Conservation (phyloP, 176 grass and related monocot species). For the bread wheat (Triticum aestivum) region IWGSC_CS_RefSeq_v2.1 NC_057808.1:443725729-443726228, state of each 20-base stretch:
- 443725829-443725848: not conserved
- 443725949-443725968: not conserved
- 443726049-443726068: not conserved
- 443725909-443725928: slow-evolving; percentile 7
- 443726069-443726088: not conserved
- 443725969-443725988: not conserved
- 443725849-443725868: not conserved
- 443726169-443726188: slow-evolving; percentile 65
- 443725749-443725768: not conserved
- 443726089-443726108: slow-evolving; percentile 13
- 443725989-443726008: not conserved
- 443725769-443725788: not conserved
- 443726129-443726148: not conserved
- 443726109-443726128: slow-evolving; percentile 14
- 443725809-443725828: not conserved
- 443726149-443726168: not conserved
- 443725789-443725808: slow-evolving; percentile 7
- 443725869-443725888: not conserved
- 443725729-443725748: not conserved
- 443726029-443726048: not conserved
- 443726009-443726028: not conserved
- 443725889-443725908: not conserved
- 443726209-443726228: slow-evolving; percentile 68
- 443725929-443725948: not conserved
- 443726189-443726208: slow-evolving; percentile 65